Evolutionary conservation across 2,329 filamentous ascomycete genomes (phyloP), one percentile per base, ranked within the genome.

Genomic region (Pseudocercospora cruenta): DNA sequence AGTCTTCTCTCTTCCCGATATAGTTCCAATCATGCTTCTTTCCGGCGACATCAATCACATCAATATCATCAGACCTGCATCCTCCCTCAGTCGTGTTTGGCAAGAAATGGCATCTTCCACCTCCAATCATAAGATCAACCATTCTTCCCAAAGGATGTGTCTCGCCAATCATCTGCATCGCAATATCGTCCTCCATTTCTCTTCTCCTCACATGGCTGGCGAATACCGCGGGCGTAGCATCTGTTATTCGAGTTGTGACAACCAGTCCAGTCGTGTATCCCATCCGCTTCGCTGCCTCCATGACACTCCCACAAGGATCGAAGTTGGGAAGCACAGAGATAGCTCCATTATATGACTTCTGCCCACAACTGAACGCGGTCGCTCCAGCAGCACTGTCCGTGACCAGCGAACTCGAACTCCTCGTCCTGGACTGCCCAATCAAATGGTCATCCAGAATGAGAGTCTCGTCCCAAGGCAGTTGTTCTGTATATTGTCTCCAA

Each of bases 351-450:
- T 99, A 99, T 78, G 90, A 96, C 87, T 99, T 99, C 76, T 85
- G 82, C 21, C 88, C 94, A 75, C 95, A 99, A 2, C 92, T 93
- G 78, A 99, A 99, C 0, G 95, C 95, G 0, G 95, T 99, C 2
- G 95, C 95, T 43, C 95, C 95, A n/a, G 95, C 95, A 4, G 95
- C 95, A 66, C 92, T 96, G 80, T 99, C 95, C 1, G 95, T 99
- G 60, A 99, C 91, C 67, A 98, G 83, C 64, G 90, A 94, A 75
- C 87, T 93, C 71, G 88, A 90, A 60, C 92, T 96, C 64, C 93
- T 86, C 21, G 95, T 99, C 67, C 95, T 87, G 70, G 91, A 96
- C 65, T 91, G 91, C 62, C 95, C 95, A 82, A 97, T 94, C 67
- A 97, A 88, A 79, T 98, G 92, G 75, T 90, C 85, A 78, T 99